phyloP scores from a whole-genome alignment of 2,329 filamentous ascomycete species.

The Pseudogymnoascus sp. region DNA sequence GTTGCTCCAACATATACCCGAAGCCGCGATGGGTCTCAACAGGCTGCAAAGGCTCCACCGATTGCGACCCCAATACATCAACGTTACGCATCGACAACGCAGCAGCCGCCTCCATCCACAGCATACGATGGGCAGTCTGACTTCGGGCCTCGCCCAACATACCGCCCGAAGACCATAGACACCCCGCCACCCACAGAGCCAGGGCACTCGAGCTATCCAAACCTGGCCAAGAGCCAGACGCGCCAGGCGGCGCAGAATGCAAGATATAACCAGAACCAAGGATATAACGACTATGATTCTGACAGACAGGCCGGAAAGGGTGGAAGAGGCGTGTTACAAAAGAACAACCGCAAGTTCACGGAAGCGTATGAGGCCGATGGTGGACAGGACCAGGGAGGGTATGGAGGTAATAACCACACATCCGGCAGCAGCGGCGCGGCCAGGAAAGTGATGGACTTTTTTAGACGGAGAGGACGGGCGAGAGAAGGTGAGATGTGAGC shows the following conservation, averaged over 20 bases:
- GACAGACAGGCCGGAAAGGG: constrained; percentile 27
- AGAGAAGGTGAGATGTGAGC: constrained; percentile 45
- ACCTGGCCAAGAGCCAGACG: constrained; percentile 2
- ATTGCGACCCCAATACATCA: constrained; percentile 34
- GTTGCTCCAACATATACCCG: constrained; percentile 19
- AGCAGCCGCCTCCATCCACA: background rate
- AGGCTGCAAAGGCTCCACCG: constrained; percentile 31
- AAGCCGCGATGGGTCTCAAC: constrained; percentile 23
- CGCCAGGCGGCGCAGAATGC: constrained; percentile 35
- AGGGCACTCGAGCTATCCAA: constrained; percentile 19
- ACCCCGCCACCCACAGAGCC: constrained; percentile 41
- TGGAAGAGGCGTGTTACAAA: constrained; percentile 59
- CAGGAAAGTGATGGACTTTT: constrained; percentile 96
- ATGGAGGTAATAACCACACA: constrained; percentile 48
- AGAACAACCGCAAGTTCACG: constrained; percentile 75
- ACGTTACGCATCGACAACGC: constrained; percentile 30
- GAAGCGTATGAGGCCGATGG: constrained; percentile 79
- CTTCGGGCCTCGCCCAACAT: constrained; percentile 25
- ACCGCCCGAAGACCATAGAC: constrained; percentile 35
- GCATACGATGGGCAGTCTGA: constrained; percentile 3
- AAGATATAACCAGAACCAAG: constrained; percentile 38
- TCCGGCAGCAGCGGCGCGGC: constrained; percentile 80
- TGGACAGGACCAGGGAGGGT: constrained; percentile 55
- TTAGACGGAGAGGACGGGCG: constrained; percentile 75
- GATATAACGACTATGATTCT: constrained; percentile 38